phyloP scores from a whole-genome alignment of 106 monocot genomes.

The Phalaenopsis aphrodite region DNA sequence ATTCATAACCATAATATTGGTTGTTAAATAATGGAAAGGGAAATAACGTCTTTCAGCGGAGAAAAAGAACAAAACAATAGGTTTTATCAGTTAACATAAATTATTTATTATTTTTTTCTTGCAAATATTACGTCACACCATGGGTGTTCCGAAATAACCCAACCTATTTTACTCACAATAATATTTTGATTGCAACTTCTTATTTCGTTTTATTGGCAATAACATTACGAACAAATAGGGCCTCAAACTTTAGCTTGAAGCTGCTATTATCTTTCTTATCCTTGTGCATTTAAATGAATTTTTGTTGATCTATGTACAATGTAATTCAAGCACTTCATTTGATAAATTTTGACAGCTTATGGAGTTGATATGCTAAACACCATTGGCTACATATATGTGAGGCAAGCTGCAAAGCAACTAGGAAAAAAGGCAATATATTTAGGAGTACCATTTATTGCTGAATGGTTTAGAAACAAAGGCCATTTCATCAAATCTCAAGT shows the following conservation, averaged over 20 bases:
- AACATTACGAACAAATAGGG: background rate
- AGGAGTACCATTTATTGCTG: slow-evolving; percentile 89
- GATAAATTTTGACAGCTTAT: slow-evolving; percentile 52
- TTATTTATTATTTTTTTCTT: background rate
- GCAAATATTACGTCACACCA: background rate
- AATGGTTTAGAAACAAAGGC: slow-evolving; percentile 99
- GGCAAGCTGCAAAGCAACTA: slow-evolving; percentile 93
- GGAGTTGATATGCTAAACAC: slow-evolving; percentile 95
- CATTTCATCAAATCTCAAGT: slow-evolving; percentile 97
- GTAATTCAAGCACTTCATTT: slow-evolving; percentile 1
- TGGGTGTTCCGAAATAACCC: background rate
- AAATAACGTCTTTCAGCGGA: too few species aligned
- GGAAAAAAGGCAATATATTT: slow-evolving; percentile 91
- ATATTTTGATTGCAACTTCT: background rate
- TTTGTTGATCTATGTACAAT: background rate
- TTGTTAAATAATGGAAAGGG: too few species aligned
- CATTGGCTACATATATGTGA: slow-evolving; percentile 91
- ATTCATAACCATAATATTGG: too few species aligned
- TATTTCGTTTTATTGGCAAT: background rate
- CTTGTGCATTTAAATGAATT: background rate
- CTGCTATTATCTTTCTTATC: background rate
- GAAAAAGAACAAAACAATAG: too few species aligned
- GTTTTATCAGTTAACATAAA: background rate
- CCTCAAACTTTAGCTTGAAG: background rate
- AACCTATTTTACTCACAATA: background rate